A percentile compares a stretch with the other conserved stretches of the same genome.
Evolutionary conservation across 2,329 filamentous ascomycete species (phyloP).

Genomic region (Emericellopsis atlantica): DNA sequence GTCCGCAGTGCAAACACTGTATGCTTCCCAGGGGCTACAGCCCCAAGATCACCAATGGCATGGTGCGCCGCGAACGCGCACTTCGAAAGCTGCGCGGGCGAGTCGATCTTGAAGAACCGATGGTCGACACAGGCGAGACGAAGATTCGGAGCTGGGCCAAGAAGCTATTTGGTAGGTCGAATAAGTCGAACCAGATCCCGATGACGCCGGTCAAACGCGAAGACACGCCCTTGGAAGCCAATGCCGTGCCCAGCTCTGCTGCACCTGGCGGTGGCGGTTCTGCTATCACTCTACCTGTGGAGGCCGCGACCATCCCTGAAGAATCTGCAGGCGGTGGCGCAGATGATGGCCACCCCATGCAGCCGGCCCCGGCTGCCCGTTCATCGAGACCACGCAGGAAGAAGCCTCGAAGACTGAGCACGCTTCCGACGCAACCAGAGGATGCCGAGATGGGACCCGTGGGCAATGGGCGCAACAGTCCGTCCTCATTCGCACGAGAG

Average conservation of each 20-base stretch:
- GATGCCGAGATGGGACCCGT: slow-evolving; percentile 14
- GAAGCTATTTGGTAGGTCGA: slow-evolving; percentile 17
- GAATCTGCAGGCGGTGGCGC: neutral
- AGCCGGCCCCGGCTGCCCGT: slow-evolving; percentile 1
- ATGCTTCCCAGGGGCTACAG: slow-evolving; percentile 60
- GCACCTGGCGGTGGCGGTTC: no score
- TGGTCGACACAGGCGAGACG: slow-evolving; percentile 17
- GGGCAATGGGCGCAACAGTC: slow-evolving; percentile 21
- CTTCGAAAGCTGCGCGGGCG: slow-evolving; percentile 47
- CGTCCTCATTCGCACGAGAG: slow-evolving; percentile 28
- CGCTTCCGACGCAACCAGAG: slow-evolving; percentile 25
- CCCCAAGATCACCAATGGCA: slow-evolving; percentile 66
- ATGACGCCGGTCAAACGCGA: slow-evolving; percentile 10
- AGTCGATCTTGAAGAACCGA: slow-evolving; percentile 26
- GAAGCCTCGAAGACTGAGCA: slow-evolving; percentile 14
- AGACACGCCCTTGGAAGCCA: neutral
- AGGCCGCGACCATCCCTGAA: neutral
- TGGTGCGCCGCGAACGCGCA: slow-evolving; percentile 71
- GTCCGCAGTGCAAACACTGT: slow-evolving; percentile 79
- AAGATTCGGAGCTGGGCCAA: slow-evolving; percentile 22
- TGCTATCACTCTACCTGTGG: no score
- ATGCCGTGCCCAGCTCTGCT: no score
- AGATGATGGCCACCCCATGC: neutral
- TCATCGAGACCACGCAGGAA: slow-evolving; percentile 11
- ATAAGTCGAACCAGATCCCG: slow-evolving; percentile 9